Conservation (phyloP, 2,329 filamentous ascomycete genomes). For the Fusarium sp. region DNA sequence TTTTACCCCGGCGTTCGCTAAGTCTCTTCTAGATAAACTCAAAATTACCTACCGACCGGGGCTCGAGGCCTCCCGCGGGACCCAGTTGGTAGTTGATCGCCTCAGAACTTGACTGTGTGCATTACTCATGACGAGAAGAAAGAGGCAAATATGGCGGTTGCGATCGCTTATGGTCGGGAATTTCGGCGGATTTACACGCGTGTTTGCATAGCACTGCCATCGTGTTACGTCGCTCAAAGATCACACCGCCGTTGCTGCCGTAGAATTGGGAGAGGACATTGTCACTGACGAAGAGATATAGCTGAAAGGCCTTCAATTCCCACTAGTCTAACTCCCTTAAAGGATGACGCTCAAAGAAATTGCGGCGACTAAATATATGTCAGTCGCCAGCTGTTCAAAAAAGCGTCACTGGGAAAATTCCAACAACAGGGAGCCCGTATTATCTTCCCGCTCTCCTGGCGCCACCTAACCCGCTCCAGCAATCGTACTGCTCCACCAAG, state of each 20-base stretch:
- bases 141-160: neutral
- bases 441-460: conserved; percentile 87
- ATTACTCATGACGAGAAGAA: neutral
- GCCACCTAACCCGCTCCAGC: conserved; percentile 72
- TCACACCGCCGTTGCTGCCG: neutral
- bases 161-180: neutral
- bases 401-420: too few species aligned
- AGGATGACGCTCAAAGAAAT: conserved; percentile 79
- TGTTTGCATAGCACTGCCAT: neutral
- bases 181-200: neutral
- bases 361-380: conserved; percentile 59
- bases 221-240: neutral
- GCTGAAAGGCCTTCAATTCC: neutral
- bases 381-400: conserved; percentile 60
- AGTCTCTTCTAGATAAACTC: neutral
- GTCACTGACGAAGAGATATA: too few species aligned
- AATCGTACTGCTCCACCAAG: conserved; percentile 77
- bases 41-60: neutral
- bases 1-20: neutral
- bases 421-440: neutral
- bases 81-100: neutral
- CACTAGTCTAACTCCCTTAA: conserved; percentile 62
- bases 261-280: neutral
- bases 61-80: neutral
- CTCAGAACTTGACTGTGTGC: neutral